Evolutionary conservation across 2,329 filamentous ascomycete species (phyloP), one percentile per base, ranked within the genome.

Genomic region (Dactylellina haptotyla): DNA sequence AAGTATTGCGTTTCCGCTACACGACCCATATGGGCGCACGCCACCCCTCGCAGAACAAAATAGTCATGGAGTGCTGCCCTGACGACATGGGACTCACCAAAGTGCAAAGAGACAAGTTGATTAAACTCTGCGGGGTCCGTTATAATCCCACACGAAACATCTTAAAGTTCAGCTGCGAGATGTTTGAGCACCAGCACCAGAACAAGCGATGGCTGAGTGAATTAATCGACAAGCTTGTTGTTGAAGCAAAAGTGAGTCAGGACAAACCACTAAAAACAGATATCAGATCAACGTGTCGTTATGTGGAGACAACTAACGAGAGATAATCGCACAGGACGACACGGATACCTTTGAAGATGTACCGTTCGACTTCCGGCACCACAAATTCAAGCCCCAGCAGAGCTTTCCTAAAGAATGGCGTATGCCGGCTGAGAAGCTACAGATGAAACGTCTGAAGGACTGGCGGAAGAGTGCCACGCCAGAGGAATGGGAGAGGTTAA

Each of bases 131-230:
- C 18, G 96, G 95, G 0, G 81, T 88, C 14, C 89, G 95, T 76
- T 98, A 93, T 85, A 95, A 98, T 83, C 94, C 93, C 0, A 85
- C 89, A 77, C 92, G 85, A 62, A 88, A 93, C 77, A 83, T 92
- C 70, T 84, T 97, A 78, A 93, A 91, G 82, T 97, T 99, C 86
- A 93, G 90, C 80, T 91, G 90, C 83, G 95, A 98, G 81, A 88
- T 89, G 80, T 96, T 90, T 81, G 88, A 92, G 79, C 91, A 93
- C 63, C 90, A 92, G 79, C 92, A 93, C 16, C 93, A 98, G 83
- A 99, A 99, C 84, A 99, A 98, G 85, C 88, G 92, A n/a, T 95
- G 95, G 80, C 85, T 99, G 20, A 90, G 88, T 59, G 92, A 96
- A 78, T 82, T 92, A 53, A 87, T 98, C 54, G 84, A 89, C 75